Conservation (phyloP, 1,284 basidiomycete genomes). For the Cutaneotrichosporon dermatis region DNA sequence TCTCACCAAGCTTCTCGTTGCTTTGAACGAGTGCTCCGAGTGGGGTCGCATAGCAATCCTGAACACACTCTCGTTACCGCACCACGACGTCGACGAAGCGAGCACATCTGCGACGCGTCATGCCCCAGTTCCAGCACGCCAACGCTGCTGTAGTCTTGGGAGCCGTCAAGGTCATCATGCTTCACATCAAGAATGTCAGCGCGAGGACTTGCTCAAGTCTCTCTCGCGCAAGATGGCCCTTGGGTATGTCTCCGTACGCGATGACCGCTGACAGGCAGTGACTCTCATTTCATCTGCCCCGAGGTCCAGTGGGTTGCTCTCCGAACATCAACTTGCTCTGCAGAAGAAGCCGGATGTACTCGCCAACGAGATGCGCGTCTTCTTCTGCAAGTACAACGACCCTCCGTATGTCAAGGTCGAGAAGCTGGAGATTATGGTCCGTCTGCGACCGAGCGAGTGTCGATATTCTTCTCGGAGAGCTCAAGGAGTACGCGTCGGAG, state of each 20-base stretch:
- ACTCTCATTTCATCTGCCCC: constrained; percentile 87
- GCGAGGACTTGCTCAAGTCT: constrained; percentile 82
- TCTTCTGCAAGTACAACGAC: constrained; percentile 99
- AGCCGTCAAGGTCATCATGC: constrained; percentile 96
- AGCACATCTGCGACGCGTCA: constrained; percentile 96
- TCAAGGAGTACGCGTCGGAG: constrained; percentile 99
- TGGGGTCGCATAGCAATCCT: constrained; percentile 95
- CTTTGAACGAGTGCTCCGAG: constrained; percentile 96
- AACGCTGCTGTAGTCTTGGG: constrained; percentile 93
- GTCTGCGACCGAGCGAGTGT: constrained; percentile 86
- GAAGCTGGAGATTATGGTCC: constrained; percentile 98
- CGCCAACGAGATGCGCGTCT: constrained; percentile 95
- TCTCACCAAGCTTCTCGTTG: constrained; percentile 90
- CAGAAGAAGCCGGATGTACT: constrained; percentile 88
- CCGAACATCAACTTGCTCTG: constrained; percentile 92
- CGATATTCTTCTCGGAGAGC: constrained; percentile 82
- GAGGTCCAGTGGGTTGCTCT: constrained; percentile 98
- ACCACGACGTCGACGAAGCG: constrained; percentile 89
- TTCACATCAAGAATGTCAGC: constrained; percentile 80
- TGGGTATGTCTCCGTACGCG: constrained; percentile 41
- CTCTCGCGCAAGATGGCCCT: constrained; percentile 95
- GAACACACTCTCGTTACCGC: constrained; percentile 76
- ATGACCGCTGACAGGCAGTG: constrained; percentile 50
- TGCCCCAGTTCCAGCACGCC: constrained; percentile 96
- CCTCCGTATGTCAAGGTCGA: constrained; percentile 98